Percentiles rank a stretch among this genome's conserved stretches.
Evolutionary conservation across 2,329 filamentous ascomycete species (phyloP).

Genomic region (Aspergillus quadrilineatus): DNA sequence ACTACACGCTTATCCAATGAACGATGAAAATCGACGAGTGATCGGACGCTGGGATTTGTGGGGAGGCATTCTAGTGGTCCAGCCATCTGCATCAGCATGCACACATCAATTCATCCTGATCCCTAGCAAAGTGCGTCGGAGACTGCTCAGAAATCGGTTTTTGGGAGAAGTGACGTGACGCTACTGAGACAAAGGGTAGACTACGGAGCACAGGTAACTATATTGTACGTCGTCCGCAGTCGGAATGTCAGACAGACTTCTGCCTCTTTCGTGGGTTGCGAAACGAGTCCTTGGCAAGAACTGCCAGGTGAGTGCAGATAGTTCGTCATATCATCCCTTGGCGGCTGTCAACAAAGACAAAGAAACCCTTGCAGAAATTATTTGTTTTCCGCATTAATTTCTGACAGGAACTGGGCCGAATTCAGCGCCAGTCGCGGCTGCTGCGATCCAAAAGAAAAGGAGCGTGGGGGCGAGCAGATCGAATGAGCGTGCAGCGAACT

Average conservation of each 20-base stretch:
- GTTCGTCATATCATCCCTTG: background rate
- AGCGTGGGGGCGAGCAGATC: conserved; percentile 12
- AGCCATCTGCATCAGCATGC: conserved; percentile 9
- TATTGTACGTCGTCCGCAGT: background rate
- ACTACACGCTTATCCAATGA: conserved; percentile 2
- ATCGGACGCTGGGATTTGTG: conserved; percentile 12
- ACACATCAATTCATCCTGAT: conserved; percentile 4
- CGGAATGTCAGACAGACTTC: background rate
- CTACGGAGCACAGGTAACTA: background rate
- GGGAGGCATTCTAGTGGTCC: conserved; percentile 2
- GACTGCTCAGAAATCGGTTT: background rate
- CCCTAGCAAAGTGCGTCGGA: background rate
- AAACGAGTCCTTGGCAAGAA: background rate
- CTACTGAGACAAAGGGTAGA: background rate
- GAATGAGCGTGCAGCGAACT: conserved; percentile 10
- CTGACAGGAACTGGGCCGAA: conserved; percentile 6
- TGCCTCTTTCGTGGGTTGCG: background rate
- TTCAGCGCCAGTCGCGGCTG: conserved; percentile 27
- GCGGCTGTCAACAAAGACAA: conserved; percentile 6
- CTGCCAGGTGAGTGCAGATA: background rate
- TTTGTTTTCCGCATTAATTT: background rate
- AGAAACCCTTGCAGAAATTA: conserved; percentile 3
- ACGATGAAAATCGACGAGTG: background rate
- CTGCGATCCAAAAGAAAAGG: conserved; percentile 15
- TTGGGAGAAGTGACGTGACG: background rate